These are phyloP conservation scores for Paspalum vaginatum DNA, from an alignment of 176 grass and related monocot genomes.

Conservation along the genomic window DNA sequence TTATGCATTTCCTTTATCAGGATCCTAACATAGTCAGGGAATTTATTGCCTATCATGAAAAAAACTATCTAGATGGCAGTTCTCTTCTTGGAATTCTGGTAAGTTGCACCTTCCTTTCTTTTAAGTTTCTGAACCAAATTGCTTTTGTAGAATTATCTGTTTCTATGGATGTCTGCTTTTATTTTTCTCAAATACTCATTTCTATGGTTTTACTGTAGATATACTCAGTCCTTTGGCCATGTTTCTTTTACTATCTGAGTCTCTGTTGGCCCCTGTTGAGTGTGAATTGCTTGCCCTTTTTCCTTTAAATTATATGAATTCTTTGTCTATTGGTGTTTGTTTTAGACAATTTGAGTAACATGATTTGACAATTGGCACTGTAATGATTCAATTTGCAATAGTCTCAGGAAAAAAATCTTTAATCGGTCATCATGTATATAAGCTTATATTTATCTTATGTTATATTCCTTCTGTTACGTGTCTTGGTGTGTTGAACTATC, in stretches of 20 bases:
- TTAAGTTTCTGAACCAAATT: background rate
- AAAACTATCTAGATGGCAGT: conserved; percentile 60
- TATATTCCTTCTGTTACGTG: conserved; percentile 1
- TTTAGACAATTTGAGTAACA: conserved; percentile 30
- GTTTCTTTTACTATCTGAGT: background rate
- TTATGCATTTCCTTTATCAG: conserved; percentile 74
- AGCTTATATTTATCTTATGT: background rate
- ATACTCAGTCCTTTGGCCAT: conserved; percentile 11
- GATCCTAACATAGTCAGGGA: conserved; percentile 64
- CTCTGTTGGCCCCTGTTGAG: conserved; percentile 15
- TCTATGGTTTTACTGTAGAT: conserved; percentile 6
- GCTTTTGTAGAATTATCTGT: conserved; percentile 8
- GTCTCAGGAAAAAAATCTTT: background rate
- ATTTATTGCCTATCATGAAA: conserved; percentile 74
- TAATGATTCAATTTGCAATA: conserved; percentile 24
- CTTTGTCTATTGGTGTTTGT: conserved; percentile 25
- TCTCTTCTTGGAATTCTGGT: conserved; percentile 89
- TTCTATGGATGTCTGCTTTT: conserved; percentile 13
- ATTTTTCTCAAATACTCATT: background rate
- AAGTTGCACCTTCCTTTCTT: conserved; percentile 42
- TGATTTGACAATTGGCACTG: background rate
- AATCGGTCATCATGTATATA: conserved; percentile 17
- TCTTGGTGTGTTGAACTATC: conserved; percentile 40
- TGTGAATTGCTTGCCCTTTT: background rate
- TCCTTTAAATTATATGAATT: conserved; percentile 19